Evolutionary conservation across 2,329 filamentous ascomycete genomes (phyloP), one percentile per base, ranked within the genome.

Genomic region (Cadophora gregata): DNA sequence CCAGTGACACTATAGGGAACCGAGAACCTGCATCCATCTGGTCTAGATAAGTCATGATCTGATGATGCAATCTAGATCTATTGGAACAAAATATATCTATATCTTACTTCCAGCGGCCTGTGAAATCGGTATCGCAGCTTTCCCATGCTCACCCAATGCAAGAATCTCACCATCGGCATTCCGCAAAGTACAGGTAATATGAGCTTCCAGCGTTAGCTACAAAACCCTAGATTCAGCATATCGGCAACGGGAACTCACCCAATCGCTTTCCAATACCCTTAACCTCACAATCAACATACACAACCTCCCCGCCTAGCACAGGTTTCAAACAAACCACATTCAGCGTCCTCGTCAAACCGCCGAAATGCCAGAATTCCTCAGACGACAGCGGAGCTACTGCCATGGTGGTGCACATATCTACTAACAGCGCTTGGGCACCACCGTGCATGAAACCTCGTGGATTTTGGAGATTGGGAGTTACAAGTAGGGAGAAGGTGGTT

Each of bases 261-360:
- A 53, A 10, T 31, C 50, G 14, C n/a, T 53, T 53, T 27, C 50
- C 50, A 53, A 53, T 53, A 4, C 50, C 50, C 27, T 10, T 53
- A 7, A 53, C 50, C 24, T 53, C 50, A n/a, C 50, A 53, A 53
- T 53, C 50, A 53, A 53, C 9, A 31, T 53, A 53, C 19, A 53
- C 50, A 31, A 53, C 50, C 27, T 53, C 50, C 5, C 50, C 50
- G 9, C 50, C 50, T 5, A 27, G 50, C 14, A 31, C 25, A 10
- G 27, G 50, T 12, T 31, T 53, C 50, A 53, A 31, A n/a, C 50
- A 53, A 31, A 27, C 31, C 2, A 53, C 25, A 53, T 53, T 53
- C 25, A 53, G 10, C 4, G 50, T 53, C 50, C 50, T 29, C 14
- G 50, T 53, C 14, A 53, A 19, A 7, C 50, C 50, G 8, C 50